Evolutionary conservation across 345 rosid species (phyloP).

Genomic region (Eucalyptus sp.): DNA sequence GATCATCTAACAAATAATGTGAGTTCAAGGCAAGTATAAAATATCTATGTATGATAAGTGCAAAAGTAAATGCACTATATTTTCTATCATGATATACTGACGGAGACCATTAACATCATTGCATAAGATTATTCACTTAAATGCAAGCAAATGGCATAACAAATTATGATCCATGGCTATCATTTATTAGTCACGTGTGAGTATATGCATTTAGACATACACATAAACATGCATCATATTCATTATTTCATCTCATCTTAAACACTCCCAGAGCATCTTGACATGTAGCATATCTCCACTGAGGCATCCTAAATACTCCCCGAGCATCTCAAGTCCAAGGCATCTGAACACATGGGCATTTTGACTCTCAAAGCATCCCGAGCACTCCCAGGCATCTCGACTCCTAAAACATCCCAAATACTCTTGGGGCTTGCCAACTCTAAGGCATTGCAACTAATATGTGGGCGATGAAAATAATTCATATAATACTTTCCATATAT

Average conservation of each 20-base stretch:
- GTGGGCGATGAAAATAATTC: too few species aligned
- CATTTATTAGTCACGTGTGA: background rate
- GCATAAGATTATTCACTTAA: background rate
- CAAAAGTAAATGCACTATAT: background rate
- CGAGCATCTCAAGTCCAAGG: too few species aligned
- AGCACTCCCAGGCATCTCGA: too few species aligned
- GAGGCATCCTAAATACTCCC: too few species aligned
- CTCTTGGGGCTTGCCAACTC: too few species aligned
- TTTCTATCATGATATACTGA: background rate
- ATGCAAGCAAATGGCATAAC: background rate
- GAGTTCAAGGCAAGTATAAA: background rate
- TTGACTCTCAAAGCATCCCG: too few species aligned
- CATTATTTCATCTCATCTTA: background rate
- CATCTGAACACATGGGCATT: too few species aligned
- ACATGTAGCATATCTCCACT: fast-evolving
- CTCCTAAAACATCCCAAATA: too few species aligned
- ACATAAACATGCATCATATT: background rate
- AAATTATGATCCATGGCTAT: background rate
- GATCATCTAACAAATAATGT: background rate
- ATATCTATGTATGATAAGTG: background rate
- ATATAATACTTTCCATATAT: too few species aligned
- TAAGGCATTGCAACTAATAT: too few species aligned
- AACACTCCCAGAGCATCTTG: background rate
- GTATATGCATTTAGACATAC: too few species aligned
- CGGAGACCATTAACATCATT: background rate